Percentiles rank a stretch among this genome's conserved stretches.
Conservation (phyloP, 495 filamentous ascomycete species). For the Lentithecium fluviatile region DNA sequence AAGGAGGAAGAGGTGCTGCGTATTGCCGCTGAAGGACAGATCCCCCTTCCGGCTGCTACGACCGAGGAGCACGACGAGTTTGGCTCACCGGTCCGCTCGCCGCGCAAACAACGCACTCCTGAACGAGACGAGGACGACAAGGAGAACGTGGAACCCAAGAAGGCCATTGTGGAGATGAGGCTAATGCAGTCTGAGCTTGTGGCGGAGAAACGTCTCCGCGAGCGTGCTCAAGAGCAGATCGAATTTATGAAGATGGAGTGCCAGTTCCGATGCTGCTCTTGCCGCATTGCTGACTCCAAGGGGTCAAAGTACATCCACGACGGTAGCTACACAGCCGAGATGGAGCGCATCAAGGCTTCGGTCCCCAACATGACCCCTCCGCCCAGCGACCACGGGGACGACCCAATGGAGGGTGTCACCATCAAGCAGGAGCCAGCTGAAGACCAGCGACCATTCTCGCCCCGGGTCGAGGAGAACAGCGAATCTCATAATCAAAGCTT, state of each 20-base stretch:
- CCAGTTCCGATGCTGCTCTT: constrained; percentile 68
- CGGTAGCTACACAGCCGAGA: constrained; percentile 31
- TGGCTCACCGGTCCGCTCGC: constrained; percentile 41
- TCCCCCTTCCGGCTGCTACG: constrained; percentile 52
- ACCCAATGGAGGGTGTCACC: constrained; percentile 19
- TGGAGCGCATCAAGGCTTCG: constrained; percentile 37
- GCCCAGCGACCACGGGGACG: constrained; percentile 27
- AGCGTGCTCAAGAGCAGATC: constrained; percentile 67
- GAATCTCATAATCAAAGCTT: constrained; percentile 1
- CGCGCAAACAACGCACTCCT: constrained; percentile 32
- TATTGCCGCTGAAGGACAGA: constrained; percentile 63
- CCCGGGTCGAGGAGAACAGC: neutral
- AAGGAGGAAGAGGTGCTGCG: constrained; percentile 59
- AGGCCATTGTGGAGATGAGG: constrained; percentile 46
- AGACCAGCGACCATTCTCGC: neutral
- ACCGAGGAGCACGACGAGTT: constrained; percentile 42
- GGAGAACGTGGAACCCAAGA: constrained; percentile 43
- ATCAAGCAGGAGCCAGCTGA: constrained; percentile 17
- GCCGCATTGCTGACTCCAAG: constrained; percentile 54
- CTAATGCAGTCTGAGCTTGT: constrained; percentile 61
- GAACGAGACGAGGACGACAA: constrained; percentile 40
- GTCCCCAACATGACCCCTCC: constrained; percentile 33
- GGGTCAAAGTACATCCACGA: constrained; percentile 56
- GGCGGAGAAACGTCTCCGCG: constrained; percentile 63
- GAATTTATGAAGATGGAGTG: constrained; percentile 85